Evolutionary conservation across 139 green algal species (phyloP), one percentile per base, ranked within the genome.

Genomic region (Chlamydomonas incerta): DNA sequence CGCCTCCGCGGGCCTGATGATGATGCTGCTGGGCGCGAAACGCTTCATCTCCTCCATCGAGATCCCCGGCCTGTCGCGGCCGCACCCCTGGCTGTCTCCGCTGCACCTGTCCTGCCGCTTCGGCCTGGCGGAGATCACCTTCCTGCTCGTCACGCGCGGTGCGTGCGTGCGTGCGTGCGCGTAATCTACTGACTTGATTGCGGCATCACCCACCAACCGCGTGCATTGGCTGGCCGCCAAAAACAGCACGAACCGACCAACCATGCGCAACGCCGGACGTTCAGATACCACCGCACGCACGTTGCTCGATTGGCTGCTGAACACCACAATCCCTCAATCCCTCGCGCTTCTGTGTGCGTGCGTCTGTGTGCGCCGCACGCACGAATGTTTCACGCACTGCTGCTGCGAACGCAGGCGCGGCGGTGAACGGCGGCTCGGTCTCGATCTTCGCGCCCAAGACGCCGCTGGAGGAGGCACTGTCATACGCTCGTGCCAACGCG

Each of bases 71-170:
- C 13, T 85, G 34, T 68, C 29, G 1, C 35, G 65, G 18, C 88
- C 88, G 2, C 62, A 92, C 71, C 85, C 85, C 28, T 90, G 74
- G 74, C 66, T 92, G 1, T 89, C 88, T 1, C 67, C 88, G 50
- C 85, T 92, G 31, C 85, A 90, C 80, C 60, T 92, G 31, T 41
- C 88, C 17, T 83, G 73, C 68, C 80, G 88, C 67, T 77, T 88
- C 35, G 88, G 88, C 18, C 74, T 76, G 69, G n/a, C 88, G 6
- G 68, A 80, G 8, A 80, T 88, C 67, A 66, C 35, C 21, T 77
- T 71, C 58, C 2, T 88, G 50, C 83, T 88, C 6, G 72, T 88
- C 65, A n/a, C 67, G 37, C 63, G 63, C 0, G 63, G 15, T 18
- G 34, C 11, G 47, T 28, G 72, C 11, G 11, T 65, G 26, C 8